Evolutionary conservation across 176 grass and related monocot species (phyloP).

Genomic region (Oryza punctata): DNA sequence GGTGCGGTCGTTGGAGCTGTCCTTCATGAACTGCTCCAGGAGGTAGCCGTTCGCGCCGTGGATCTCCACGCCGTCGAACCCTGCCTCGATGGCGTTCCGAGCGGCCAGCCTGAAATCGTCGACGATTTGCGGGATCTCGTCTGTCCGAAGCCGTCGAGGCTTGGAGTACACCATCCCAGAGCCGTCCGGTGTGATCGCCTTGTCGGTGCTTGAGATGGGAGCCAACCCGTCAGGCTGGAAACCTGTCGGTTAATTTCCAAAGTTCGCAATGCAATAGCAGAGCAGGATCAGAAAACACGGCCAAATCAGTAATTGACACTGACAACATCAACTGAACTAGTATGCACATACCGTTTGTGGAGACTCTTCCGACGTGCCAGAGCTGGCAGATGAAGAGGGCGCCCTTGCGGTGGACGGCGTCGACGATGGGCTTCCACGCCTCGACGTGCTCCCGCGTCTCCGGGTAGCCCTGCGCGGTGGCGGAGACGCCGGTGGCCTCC

Average conservation of each 20-base stretch:
- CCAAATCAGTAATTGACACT: too few species aligned
- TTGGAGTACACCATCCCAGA: not conserved
- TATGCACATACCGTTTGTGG: slow-evolving; percentile 15
- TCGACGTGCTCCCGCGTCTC: slow-evolving; percentile 34
- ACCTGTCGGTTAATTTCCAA: not conserved
- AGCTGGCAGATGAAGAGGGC: slow-evolving; percentile 42
- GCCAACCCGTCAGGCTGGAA: not conserved
- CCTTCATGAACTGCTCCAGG: slow-evolving; percentile 51
- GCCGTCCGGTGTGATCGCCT: not conserved
- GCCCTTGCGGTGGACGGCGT: slow-evolving; percentile 54
- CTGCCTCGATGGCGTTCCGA: slow-evolving; percentile 7
- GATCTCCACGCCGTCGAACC: slow-evolving; percentile 45
- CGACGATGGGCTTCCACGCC: slow-evolving; percentile 50
- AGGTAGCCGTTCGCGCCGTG: slow-evolving; percentile 29
- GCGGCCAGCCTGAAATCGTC: slow-evolving; percentile 18
- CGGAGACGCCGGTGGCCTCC: slow-evolving; percentile 43
- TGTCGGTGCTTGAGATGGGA: not conserved
- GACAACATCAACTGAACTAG: too few species aligned
- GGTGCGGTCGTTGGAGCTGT: slow-evolving; percentile 23
- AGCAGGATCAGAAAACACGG: too few species aligned
- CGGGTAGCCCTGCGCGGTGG: slow-evolving; percentile 36
- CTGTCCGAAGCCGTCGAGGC: not conserved
- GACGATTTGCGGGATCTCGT: slow-evolving; percentile 12
- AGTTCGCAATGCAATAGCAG: too few species aligned
- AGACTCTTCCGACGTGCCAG: slow-evolving; percentile 29